A percentile compares a stretch with the other conserved stretches of the same genome.
Conservation (phyloP, 1,284 basidiomycete species). For the Marasmius oreades region DNA sequence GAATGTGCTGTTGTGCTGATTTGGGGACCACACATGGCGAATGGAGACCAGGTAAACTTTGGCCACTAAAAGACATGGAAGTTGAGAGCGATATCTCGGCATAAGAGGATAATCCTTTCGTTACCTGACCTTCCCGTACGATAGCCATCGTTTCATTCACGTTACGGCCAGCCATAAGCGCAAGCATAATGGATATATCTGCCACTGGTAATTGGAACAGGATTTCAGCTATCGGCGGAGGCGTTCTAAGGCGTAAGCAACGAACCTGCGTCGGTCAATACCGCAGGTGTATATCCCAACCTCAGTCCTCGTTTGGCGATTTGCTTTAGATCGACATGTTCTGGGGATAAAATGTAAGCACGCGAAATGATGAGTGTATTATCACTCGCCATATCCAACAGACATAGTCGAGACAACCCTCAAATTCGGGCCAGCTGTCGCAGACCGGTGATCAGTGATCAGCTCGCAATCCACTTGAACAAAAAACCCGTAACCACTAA, state of each 20-base stretch:
- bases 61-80: conserved; percentile 43
- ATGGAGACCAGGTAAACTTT: conserved; percentile 76
- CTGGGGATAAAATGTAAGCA: conserved; percentile 34
- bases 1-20: conserved; percentile 53
- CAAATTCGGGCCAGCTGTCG: conserved; percentile 65
- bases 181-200: conserved; percentile 84
- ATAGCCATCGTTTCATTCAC: conserved; percentile 61
- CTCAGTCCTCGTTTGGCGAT: conserved; percentile 66
- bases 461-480: background rate
- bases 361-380: background rate
- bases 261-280: conserved; percentile 83
- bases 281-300: conserved; percentile 89
- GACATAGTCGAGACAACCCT: conserved; percentile 88
- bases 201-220: conserved; percentile 53
- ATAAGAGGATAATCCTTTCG: conserved; percentile 17
- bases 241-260: conserved; percentile 1
- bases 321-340: conserved; percentile 75
- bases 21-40: conserved; percentile 76
- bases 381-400: conserved; percentile 74
- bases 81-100: background rate
- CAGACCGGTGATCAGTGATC: background rate
- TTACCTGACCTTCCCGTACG: conserved; percentile 68
- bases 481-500: conserved; percentile 21
- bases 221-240: no score
- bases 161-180: conserved; percentile 86